A percentile compares a stretch with the other conserved stretches of the same genome.
Evolutionary conservation across 495 filamentous ascomycete species (phyloP).

Genomic region (Xylaria grammica): DNA sequence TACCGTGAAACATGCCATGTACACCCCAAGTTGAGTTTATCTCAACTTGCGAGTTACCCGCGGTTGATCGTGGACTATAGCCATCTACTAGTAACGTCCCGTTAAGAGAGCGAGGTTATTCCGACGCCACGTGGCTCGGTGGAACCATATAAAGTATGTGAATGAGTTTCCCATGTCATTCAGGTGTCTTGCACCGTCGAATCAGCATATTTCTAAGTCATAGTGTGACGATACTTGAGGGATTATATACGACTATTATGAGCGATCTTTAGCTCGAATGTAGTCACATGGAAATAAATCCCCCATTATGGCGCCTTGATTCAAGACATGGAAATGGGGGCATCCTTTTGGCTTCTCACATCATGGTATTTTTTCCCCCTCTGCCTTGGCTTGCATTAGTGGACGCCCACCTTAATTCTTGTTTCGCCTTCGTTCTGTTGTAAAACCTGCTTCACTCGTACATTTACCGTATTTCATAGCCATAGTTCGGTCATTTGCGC

Average conservation of each 20-base stretch:
- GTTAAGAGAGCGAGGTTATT: neutral
- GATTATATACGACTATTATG: neutral
- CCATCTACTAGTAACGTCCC: neutral
- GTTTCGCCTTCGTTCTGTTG: neutral
- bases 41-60: slow-evolving; percentile 3
- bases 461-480: neutral
- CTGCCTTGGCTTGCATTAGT: neutral
- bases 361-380: too few species aligned
- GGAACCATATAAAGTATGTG: neutral
- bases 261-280: neutral
- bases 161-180: slow-evolving; percentile 21
- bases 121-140: neutral
- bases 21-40: neutral
- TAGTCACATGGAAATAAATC: slow-evolving; percentile 14
- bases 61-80: neutral
- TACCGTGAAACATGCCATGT: neutral
- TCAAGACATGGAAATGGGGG: slow-evolving; percentile 4
- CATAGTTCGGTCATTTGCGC: neutral
- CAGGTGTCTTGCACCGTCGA: too few species aligned
- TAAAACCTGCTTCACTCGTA: slow-evolving; percentile 3
- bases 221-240: neutral
- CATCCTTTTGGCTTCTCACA: neutral
- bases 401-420: neutral
- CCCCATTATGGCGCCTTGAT: neutral
- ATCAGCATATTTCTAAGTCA: neutral